phyloP scores from a whole-genome alignment of 2,329 filamentous ascomycete species.

The Cordyceps tenuipes region DNA sequence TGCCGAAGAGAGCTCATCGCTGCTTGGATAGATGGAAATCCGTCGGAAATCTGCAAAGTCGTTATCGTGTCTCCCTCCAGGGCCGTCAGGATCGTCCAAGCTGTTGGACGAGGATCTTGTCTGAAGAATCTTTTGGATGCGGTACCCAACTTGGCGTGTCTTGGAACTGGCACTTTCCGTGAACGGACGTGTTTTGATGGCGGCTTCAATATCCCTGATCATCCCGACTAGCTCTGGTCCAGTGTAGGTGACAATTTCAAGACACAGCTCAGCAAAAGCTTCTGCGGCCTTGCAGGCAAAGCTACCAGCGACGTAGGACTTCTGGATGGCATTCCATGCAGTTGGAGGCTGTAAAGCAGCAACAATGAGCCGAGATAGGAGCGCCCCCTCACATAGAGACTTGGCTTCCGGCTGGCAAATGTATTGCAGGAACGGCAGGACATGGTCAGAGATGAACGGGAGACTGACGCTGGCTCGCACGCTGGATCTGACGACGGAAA shows the following conservation, averaged over 20 bases:
- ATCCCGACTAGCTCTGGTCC: constrained; percentile 17
- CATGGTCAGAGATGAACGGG: constrained; percentile 24
- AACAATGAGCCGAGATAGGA: constrained; percentile 38
- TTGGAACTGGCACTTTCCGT: constrained; percentile 15
- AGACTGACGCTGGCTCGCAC: constrained; percentile 19
- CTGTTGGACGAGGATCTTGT: constrained; percentile 19
- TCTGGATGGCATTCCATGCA: constrained; percentile 43
- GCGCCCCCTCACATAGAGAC: constrained; percentile 39
- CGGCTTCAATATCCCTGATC: constrained; percentile 17
- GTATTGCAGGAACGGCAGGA: constrained; percentile 29
- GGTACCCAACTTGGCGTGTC: constrained; percentile 23
- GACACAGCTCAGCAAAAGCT: constrained; percentile 39
- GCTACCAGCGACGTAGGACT: constrained; percentile 19
- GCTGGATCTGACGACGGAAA: constrained; percentile 18
- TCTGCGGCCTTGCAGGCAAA: constrained; percentile 26
- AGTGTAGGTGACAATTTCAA: constrained; percentile 37
- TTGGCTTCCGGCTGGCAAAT: constrained; percentile 37
- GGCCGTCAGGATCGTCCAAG: constrained; percentile 10
- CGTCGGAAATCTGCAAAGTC: constrained; percentile 54
- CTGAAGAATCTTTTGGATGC: constrained; percentile 31
- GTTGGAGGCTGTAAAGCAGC: constrained; percentile 42
- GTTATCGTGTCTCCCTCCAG: constrained; percentile 65
- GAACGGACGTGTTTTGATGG: constrained; percentile 17
- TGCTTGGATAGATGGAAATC: constrained; percentile 57
- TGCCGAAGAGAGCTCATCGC: constrained; percentile 51